Conservation (phyloP, 352 stramenopile species). For the Plasmopara viticola region DNA sequence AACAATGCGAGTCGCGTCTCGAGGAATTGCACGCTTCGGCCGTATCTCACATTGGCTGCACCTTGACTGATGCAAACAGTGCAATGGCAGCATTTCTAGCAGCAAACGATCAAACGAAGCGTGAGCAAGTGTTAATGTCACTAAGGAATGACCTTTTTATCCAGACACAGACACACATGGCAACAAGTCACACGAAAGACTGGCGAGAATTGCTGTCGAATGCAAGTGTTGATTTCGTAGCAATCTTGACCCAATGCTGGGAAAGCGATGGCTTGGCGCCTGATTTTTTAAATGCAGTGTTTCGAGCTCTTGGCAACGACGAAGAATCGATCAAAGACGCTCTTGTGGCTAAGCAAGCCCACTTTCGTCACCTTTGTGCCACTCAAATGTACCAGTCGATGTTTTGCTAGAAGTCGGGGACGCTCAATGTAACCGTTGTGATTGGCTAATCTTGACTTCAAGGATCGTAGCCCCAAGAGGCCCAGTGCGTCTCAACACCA, state of each 20-base stretch:
- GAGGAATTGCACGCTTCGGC: slow-evolving; percentile 10
- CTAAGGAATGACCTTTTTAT: slow-evolving; percentile 6
- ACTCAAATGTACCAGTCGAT: slow-evolving; percentile 18
- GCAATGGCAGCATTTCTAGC: slow-evolving; percentile 11
- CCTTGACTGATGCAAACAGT: slow-evolving; percentile 7
- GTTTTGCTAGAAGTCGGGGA: slow-evolving; percentile 9
- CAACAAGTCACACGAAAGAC: slow-evolving; percentile 7
- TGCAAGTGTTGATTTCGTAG: slow-evolving; percentile 35
- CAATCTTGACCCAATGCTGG: slow-evolving; percentile 36
- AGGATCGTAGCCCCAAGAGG: background rate
- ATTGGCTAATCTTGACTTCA: background rate
- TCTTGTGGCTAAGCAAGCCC: slow-evolving; percentile 33
- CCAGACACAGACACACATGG: slow-evolving; percentile 18
- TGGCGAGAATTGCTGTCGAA: slow-evolving; percentile 33
- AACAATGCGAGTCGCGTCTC: slow-evolving; percentile 29
- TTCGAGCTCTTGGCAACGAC: slow-evolving; percentile 28
- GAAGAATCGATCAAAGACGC: slow-evolving; percentile 31
- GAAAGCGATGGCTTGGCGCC: slow-evolving; percentile 22
- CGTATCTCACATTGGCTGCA: background rate
- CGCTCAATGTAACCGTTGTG: background rate
- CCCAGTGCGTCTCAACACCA: slow-evolving; percentile 12
- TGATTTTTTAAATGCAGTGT: slow-evolving; percentile 25
- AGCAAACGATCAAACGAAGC: slow-evolving; percentile 14
- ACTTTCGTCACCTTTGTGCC: slow-evolving; percentile 28
- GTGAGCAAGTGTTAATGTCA: slow-evolving; percentile 33